Conservation (phyloP, 495 filamentous ascomycete species). For the Aspergillus carlsbadensis region DNA sequence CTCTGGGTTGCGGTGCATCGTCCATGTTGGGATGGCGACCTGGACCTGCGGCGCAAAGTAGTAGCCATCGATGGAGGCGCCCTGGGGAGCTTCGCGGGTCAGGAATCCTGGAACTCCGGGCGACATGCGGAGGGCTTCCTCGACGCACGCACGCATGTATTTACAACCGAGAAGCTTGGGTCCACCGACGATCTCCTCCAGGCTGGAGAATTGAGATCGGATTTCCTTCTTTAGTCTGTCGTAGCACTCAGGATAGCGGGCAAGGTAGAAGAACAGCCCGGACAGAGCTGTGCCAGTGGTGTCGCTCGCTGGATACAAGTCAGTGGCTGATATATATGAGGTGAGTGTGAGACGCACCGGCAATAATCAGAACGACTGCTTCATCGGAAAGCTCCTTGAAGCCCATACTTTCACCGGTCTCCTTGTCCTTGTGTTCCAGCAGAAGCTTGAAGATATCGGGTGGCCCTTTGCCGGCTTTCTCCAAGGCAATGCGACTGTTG, state of each 20-base stretch:
- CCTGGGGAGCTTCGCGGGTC: conserved; percentile 45
- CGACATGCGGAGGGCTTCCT: conserved; percentile 56
- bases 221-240: conserved; percentile 39
- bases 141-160: conserved; percentile 53
- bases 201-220: conserved; percentile 31
- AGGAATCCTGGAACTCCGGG: conserved; percentile 49
- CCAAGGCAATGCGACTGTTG: neutral
- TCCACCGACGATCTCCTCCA: conserved; percentile 43
- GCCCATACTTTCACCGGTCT: neutral
- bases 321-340: neutral
- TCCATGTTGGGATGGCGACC: conserved; percentile 42
- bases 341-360: neutral
- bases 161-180: conserved; percentile 35
- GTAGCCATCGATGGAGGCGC: conserved; percentile 41
- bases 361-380: neutral
- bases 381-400: neutral
- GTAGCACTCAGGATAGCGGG: conserved; percentile 34
- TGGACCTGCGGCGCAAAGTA: conserved; percentile 36
- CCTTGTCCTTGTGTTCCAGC: neutral
- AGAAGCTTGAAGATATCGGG: neutral
- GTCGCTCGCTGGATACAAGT: neutral
- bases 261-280: conserved; percentile 51
- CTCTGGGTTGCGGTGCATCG: conserved; percentile 41
- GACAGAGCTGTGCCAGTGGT: conserved; percentile 26
- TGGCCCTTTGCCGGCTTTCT: neutral